Base-by-base conservation (phyloP, 1,139 yeast species). In the Taphrina confusa region DNA sequence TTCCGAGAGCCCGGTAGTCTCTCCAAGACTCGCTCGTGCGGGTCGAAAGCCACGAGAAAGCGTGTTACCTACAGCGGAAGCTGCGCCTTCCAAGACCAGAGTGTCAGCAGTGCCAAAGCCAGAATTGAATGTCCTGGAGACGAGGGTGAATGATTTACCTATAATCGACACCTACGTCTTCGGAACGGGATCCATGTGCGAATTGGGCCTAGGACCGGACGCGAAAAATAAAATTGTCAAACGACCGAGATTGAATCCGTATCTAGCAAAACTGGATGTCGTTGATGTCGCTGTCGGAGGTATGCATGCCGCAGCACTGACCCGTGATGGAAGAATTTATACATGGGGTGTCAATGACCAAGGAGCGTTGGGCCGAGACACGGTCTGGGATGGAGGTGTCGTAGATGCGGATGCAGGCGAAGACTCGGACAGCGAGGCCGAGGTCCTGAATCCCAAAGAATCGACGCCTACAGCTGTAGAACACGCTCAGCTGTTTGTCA, bases 151-250 rank as follows among this genome's bases (percentile, higher is more conserved):
- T 14, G 27, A 20, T 6, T 22, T 16, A 30, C 51, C 50, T 1
- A 20, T 54, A 16, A 75, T 91, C 59, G 94, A 89, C 68, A 78
- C 92, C 1, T 92, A 87, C 71, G 95, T 88, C 39, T 92, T 95
- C 86, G 99, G 99, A 33, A 82, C 95, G 0, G 98, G 98, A 0
- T 84, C 96, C 0, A 91, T 92, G 91, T 90, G 97, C 76, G 98
- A 94, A 71, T 77, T 92, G 36, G 99, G 98, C 0, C 77, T 92
- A 14, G 99, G 98, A 0, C 97, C 97, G 11, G 80, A 78, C 31
- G 87, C 95, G 1, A 84, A 79, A 65, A 92, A 88, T 39, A 89
- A 90, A 65, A 96, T 91, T 71, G 97, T 92, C 20, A 92, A 91
- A 70, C 82, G 99, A 68, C 99, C 99, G 12, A 81, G 98, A 66